Evolutionary conservation across 805 yeast genomes (phyloP).

Genomic region (Candida insectorum): DNA sequence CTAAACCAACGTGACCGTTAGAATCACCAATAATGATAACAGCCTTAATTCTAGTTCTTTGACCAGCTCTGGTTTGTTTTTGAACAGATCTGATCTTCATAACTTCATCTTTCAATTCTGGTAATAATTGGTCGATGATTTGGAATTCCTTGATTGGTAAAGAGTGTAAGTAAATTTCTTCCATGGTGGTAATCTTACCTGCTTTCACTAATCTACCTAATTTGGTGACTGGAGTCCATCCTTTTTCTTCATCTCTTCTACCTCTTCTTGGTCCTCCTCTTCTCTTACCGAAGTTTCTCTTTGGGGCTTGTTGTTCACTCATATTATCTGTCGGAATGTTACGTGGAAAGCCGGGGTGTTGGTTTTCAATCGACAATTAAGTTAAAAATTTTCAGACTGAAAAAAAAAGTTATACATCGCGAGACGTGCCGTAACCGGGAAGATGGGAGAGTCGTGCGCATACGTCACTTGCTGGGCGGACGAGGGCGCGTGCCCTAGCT

Average conservation of each 20-base stretch:
- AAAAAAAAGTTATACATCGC: no score
- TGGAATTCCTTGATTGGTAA: conserved; percentile 99
- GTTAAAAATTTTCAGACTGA: conserved; percentile 2
- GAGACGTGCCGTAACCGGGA: no score
- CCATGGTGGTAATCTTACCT: conserved; percentile 93
- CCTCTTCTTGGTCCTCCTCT: conserved; percentile 51
- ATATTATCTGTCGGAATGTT: conserved; percentile 52
- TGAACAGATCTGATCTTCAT: conserved; percentile 99
- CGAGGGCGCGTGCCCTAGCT: no score
- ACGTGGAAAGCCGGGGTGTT: conserved; percentile 71
- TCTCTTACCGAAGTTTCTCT: conserved; percentile 55
- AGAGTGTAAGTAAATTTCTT: conserved; percentile 99
- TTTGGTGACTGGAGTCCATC: conserved; percentile 99
- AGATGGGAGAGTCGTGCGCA: no score
- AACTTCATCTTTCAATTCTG: conserved; percentile 95
- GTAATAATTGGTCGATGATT: conserved; percentile 94
- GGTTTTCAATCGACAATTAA: conserved; percentile 60
- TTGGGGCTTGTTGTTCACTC: conserved; percentile 31
- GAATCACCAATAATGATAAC: conserved; percentile 99
- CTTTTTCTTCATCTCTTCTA: conserved; percentile 92
- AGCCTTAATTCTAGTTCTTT: conserved; percentile 99
- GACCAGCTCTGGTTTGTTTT: conserved; percentile 99
- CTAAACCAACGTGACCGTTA: conserved; percentile 99
- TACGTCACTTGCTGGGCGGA: no score
- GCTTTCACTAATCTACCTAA: conserved; percentile 99